These are phyloP conservation scores for Hypoxylon sp. DNA, from an alignment of 2,329 filamentous ascomycete species.

Conservation along the genomic window DNA sequence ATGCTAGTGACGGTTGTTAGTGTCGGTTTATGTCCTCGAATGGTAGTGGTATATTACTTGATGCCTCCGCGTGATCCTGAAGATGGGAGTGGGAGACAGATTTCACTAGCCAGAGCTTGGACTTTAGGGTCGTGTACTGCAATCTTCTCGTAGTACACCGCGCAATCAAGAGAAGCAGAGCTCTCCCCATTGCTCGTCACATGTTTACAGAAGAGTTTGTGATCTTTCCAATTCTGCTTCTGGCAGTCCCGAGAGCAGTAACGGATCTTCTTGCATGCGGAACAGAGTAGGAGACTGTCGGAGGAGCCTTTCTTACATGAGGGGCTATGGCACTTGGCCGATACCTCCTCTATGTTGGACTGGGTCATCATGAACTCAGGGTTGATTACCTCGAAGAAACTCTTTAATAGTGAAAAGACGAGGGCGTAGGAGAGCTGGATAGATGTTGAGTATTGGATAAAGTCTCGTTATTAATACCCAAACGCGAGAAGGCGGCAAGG, in stretches of 20 bases:
- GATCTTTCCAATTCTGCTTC: conserved; percentile 46
- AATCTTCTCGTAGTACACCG: conserved; percentile 31
- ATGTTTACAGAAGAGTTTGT: conserved; percentile 46
- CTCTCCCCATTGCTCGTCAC: conserved; percentile 23
- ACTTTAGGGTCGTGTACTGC: conserved; percentile 31
- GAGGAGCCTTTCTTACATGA: conserved; percentile 26
- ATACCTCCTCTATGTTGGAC: background rate
- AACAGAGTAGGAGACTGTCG: conserved; percentile 29
- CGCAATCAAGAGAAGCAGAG: conserved; percentile 15
- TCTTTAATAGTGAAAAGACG: background rate
- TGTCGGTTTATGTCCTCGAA: background rate
- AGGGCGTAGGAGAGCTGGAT: background rate
- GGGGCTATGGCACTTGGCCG: conserved; percentile 18
- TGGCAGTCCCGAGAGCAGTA: conserved; percentile 51
- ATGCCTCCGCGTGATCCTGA: background rate
- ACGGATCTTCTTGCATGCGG: conserved; percentile 38
- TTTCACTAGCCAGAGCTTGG: conserved; percentile 22
- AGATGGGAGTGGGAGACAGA: conserved; percentile 15
- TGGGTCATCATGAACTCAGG: background rate
- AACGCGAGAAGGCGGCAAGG: background rate
- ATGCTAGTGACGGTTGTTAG: conserved; percentile 15
- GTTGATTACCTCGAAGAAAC: background rate
- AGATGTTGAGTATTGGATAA: background rate
- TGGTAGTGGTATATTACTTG: conserved; percentile 1
- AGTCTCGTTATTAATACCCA: background rate